Evolutionary conservation across 225 moss, liverwort and hornwort genomes (phyloP).

Genomic region (Asterella californica): DNA sequence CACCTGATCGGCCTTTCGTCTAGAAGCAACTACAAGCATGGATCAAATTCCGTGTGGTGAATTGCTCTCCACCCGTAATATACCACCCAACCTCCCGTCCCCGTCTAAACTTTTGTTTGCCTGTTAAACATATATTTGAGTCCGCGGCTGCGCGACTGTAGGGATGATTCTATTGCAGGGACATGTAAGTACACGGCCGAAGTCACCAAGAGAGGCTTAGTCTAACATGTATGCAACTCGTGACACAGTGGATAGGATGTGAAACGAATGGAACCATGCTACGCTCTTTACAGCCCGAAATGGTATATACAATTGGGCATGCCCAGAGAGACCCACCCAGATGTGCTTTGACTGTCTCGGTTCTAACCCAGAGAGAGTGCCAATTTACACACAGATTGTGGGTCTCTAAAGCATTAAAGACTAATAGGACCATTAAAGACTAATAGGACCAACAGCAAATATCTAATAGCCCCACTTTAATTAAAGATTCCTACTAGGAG

Average conservation of each 20-base stretch:
- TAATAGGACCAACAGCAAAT: constrained; percentile 28
- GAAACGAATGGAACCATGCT: constrained; percentile 48
- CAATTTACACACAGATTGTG: constrained; percentile 20
- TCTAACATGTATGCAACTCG: background rate
- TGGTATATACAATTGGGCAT: constrained; percentile 88
- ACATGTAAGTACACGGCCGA: too few relatives aligned
- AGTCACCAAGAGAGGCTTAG: background rate
- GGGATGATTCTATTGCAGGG: too few relatives aligned
- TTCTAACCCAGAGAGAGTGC: constrained; percentile 36
- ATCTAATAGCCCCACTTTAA: constrained; percentile 20
- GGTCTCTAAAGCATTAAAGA: constrained; percentile 21
- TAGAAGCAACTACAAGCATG: too few relatives aligned
- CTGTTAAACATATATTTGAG: too few relatives aligned
- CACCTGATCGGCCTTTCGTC: too few relatives aligned
- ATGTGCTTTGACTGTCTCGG: constrained; percentile 51
- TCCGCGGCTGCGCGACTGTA: too few relatives aligned
- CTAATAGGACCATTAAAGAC: constrained; percentile 29
- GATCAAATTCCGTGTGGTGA: too few relatives aligned
- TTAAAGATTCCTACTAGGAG: constrained; percentile 11
- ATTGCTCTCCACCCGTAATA: too few relatives aligned
- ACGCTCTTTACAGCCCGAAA: constrained; percentile 82
- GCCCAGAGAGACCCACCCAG: constrained; percentile 51
- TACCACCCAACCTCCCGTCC: too few relatives aligned
- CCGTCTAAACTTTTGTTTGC: too few relatives aligned
- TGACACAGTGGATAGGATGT: background rate